phyloP scores from a whole-genome alignment of 2,329 filamentous ascomycete species.

The Fusarium sp. region DNA sequence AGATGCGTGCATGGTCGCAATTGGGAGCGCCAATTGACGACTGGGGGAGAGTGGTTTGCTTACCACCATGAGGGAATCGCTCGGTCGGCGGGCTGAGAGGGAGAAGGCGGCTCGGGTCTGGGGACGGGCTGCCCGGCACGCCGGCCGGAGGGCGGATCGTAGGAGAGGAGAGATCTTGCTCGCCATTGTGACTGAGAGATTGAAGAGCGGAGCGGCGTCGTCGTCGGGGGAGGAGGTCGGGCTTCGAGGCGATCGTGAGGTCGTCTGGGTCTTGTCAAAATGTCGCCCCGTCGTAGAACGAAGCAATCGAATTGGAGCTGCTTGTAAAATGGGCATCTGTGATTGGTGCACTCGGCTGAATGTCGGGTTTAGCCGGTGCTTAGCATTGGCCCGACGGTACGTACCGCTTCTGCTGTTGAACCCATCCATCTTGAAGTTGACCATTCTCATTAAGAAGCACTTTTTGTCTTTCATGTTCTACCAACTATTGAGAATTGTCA shows the following conservation, averaged over 20 bases:
- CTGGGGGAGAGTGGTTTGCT: constrained; percentile 48
- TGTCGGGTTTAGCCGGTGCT: constrained; percentile 38
- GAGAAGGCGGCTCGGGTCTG: constrained; percentile 77
- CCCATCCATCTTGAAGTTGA: not conserved
- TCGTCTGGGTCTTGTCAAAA: constrained; percentile 46
- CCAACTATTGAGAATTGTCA: not conserved
- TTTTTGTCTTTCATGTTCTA: not conserved
- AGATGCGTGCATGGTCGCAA: constrained; percentile 17
- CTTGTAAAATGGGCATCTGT: constrained; percentile 47
- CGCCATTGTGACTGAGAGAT: constrained; percentile 66
- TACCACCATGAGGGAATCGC: constrained; percentile 76
- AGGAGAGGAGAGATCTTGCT: constrained; percentile 80
- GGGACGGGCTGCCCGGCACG: constrained; percentile 67
- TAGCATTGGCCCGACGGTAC: constrained; percentile 11
- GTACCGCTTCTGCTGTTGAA: constrained; percentile 14
- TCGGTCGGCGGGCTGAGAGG: constrained; percentile 70
- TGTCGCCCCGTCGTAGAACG: constrained; percentile 45
- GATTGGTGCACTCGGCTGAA: constrained; percentile 47
- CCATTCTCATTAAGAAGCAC: not conserved
- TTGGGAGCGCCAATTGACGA: constrained; percentile 28
- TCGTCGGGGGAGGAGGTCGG: constrained; percentile 22
- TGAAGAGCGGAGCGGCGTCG: constrained; percentile 32
- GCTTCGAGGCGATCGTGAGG: constrained; percentile 37
- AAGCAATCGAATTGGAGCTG: constrained; percentile 44
- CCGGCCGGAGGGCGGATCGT: constrained; percentile 71